Percentiles rank a stretch among this genome's conserved stretches.
Evolutionary conservation across 164 flowering plant species (phyloP).

Genomic region (Piper betle): DNA sequence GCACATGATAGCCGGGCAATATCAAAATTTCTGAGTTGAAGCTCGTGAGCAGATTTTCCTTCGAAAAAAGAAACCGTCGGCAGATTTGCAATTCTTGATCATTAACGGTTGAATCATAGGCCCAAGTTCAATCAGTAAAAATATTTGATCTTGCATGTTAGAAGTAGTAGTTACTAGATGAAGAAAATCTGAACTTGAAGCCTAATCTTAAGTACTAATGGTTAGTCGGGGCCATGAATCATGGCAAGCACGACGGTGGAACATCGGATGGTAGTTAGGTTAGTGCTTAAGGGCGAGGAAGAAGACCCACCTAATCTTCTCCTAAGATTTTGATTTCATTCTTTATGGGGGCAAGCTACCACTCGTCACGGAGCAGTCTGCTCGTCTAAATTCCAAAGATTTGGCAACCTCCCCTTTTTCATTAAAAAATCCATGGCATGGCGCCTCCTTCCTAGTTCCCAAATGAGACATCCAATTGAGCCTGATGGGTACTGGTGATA

Average conservation of each 20-base stretch:
- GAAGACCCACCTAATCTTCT: slow-evolving; percentile 8
- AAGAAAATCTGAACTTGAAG: too few species aligned
- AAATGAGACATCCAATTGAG: background rate
- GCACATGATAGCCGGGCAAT: background rate
- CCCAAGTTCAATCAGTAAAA: too few species aligned
- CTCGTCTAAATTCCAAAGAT: background rate
- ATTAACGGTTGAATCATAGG: too few species aligned
- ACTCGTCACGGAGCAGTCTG: slow-evolving; percentile 1
- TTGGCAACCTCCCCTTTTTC: background rate
- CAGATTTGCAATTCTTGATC: background rate
- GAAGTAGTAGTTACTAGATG: too few species aligned
- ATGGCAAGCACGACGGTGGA: too few species aligned
- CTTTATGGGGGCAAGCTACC: background rate
- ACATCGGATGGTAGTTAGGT: background rate
- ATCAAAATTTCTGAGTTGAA: background rate
- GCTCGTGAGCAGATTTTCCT: background rate
- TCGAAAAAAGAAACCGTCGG: too few species aligned
- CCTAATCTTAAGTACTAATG: too few species aligned
- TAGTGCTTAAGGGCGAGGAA: background rate
- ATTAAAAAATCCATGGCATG: background rate
- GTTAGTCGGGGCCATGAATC: background rate
- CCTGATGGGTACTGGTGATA: background rate
- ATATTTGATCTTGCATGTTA: too few species aligned
- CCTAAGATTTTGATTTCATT: background rate
- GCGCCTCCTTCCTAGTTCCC: background rate